Evolutionary conservation across 148 eudicot species (phyloP).

Genomic region (Dianthus caryophyllus): DNA sequence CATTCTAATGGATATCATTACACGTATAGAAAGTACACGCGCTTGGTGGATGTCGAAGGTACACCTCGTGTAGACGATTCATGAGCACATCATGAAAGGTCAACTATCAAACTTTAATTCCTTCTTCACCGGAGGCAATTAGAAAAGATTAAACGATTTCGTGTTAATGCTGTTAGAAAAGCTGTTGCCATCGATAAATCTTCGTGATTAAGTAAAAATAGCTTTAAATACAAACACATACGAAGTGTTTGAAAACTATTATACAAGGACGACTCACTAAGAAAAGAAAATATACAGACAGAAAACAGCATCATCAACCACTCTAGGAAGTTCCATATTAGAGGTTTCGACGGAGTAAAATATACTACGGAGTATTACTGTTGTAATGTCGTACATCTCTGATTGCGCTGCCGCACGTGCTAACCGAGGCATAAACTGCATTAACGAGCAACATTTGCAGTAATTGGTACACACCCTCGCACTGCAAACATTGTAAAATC

Average conservation of each 20-base stretch:
- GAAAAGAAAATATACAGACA: not conserved
- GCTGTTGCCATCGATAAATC: too few species aligned
- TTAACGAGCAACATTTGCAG: not conserved
- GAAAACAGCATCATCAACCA: not conserved
- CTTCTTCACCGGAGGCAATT: too few species aligned
- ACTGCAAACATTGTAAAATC: not conserved
- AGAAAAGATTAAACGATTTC: too few species aligned
- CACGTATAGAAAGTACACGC: too few species aligned
- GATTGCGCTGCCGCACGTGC: not conserved
- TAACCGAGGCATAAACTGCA: not conserved
- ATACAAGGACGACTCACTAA: not conserved
- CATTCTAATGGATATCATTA: too few species aligned
- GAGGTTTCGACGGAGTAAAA: not conserved
- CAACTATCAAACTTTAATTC: too few species aligned
- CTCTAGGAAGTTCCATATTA: not conserved
- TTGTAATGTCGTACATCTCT: slow-evolving; percentile 2
- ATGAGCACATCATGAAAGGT: too few species aligned
- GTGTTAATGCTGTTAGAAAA: too few species aligned
- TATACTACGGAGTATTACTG: not conserved
- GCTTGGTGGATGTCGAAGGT: too few species aligned
- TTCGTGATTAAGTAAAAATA: not conserved
- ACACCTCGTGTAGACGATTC: too few species aligned
- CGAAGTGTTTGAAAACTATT: not conserved
- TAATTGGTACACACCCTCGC: not conserved
- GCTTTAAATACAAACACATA: too few species aligned